These are phyloP conservation scores for Cutaneotrichosporon daszewskae DNA, from an alignment of 1,284 basidiomycete species.

Conservation along the genomic window DNA sequence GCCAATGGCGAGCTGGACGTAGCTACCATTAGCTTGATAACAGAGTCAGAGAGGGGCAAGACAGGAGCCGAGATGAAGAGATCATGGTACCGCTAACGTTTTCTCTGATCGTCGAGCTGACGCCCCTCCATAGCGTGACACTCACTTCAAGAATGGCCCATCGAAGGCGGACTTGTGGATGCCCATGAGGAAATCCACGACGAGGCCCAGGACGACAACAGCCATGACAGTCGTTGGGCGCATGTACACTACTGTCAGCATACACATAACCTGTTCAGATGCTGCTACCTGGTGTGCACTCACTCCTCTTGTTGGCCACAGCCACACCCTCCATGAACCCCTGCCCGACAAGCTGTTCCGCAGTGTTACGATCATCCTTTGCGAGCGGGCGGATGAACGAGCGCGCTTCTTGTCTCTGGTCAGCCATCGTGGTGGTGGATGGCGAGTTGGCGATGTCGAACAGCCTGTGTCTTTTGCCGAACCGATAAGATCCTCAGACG, in stretches of 20 bases:
- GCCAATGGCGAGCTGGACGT: slow-evolving; percentile 58
- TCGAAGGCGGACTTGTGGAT: not conserved
- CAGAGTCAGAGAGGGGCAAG: slow-evolving; percentile 52
- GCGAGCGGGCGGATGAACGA: slow-evolving; percentile 58
- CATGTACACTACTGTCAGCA: slow-evolving; percentile 52
- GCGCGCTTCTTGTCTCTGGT: too few species aligned
- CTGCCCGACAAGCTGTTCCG: slow-evolving; percentile 63
- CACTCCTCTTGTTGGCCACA: slow-evolving; percentile 61
- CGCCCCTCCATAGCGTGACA: too few species aligned
- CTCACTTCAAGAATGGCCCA: not conserved
- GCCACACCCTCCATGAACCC: slow-evolving; percentile 65
- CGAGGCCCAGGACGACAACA: slow-evolving; percentile 58
- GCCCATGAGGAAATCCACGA: slow-evolving; percentile 57
- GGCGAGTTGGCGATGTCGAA: too few species aligned
- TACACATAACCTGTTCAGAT: too few species aligned
- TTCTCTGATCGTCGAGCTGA: too few species aligned
- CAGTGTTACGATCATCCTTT: slow-evolving; percentile 55
- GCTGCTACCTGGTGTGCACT: too few species aligned
- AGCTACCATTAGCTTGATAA: slow-evolving; percentile 49
- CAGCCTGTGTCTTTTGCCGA: too few species aligned
- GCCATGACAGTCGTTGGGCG: slow-evolving; percentile 57
- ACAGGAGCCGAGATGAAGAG: too few species aligned
- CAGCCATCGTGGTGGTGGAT: too few species aligned
- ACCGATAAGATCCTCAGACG: too few species aligned
- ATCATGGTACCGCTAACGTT: too few species aligned